Conservation (phyloP, 352 stramenopile species). For the Halophytophthora batemanensis region DNA sequence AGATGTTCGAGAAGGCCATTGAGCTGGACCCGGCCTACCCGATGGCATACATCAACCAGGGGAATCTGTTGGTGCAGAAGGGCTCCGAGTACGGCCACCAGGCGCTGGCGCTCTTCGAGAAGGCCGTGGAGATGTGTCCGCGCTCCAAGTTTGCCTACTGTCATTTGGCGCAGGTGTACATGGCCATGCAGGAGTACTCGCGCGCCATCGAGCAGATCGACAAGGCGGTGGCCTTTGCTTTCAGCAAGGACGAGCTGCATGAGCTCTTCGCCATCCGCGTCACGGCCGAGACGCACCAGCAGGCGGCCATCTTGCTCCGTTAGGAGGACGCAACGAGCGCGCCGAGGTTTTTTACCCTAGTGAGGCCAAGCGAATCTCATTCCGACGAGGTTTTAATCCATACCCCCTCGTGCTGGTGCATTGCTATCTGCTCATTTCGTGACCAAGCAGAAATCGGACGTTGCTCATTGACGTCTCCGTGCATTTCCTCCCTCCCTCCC, state of each 20-base stretch:
- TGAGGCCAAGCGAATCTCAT: too few species aligned
- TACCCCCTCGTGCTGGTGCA: too few species aligned
- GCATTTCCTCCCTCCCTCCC: constrained; percentile 7
- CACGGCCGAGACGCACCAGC: constrained; percentile 72
- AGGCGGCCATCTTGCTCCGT: constrained; percentile 60
- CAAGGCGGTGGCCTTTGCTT: constrained; percentile 65
- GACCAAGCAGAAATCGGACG: too few species aligned
- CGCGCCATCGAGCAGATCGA: constrained; percentile 81
- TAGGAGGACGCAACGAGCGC: too few species aligned
- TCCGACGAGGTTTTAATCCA: too few species aligned
- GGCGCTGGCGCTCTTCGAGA: constrained; percentile 73
- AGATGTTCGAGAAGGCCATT: constrained; percentile 83
- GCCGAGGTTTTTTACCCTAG: too few species aligned
- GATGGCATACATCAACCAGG: constrained; percentile 87
- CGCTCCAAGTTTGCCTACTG: constrained; percentile 84
- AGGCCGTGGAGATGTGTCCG: constrained; percentile 70
- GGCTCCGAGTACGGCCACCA: constrained; percentile 66
- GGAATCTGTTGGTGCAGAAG: constrained; percentile 77
- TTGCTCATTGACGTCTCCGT: constrained; percentile 20
- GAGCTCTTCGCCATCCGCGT: constrained; percentile 79
- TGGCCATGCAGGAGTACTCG: constrained; percentile 82
- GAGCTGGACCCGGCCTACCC: constrained; percentile 76
- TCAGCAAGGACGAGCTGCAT: constrained; percentile 72
- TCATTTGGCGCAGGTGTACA: constrained; percentile 81
- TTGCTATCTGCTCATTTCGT: constrained; percentile 12